phyloP scores from a whole-genome alignment of 1,139 yeast genomes.

The Nakaseomyces delphensis region DNA sequence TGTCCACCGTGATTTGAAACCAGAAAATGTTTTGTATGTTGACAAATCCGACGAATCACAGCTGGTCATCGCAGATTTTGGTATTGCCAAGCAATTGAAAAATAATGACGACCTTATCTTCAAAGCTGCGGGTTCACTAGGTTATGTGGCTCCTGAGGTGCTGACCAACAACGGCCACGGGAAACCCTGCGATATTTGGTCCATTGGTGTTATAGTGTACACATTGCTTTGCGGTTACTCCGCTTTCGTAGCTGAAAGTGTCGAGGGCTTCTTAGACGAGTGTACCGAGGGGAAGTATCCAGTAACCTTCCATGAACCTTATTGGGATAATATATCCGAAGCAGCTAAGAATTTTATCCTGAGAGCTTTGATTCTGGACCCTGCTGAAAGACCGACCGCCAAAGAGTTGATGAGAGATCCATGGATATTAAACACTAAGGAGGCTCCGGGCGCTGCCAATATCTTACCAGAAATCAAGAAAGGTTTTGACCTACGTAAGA shows the following conservation, averaged over 20 bases:
- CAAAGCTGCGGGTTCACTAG: conserved; percentile 81
- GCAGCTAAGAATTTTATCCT: conserved; percentile 70
- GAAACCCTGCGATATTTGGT: conserved; percentile 90
- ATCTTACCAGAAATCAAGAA: conserved; percentile 62
- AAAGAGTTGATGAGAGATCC: conserved; percentile 52
- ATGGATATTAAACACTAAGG: conserved; percentile 75
- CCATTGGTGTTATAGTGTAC: conserved; percentile 83
- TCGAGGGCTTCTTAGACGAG: conserved; percentile 70
- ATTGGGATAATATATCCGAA: conserved; percentile 71
- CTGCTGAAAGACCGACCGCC: conserved; percentile 60
- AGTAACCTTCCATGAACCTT: conserved; percentile 75
- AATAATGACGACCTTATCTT: conserved; percentile 54
- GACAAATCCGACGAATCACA: conserved; percentile 44
- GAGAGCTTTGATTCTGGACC: conserved; percentile 56
- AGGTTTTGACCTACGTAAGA: conserved; percentile 77
- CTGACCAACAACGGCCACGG: conserved; percentile 73
- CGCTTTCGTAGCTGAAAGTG: conserved; percentile 81
- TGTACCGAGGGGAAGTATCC: conserved; percentile 54
- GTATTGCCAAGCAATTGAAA: conserved; percentile 70
- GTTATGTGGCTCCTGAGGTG: conserved; percentile 93
- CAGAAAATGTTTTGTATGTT: conserved; percentile 69
- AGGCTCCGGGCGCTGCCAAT: conserved; percentile 52
- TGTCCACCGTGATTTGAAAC: conserved; percentile 87
- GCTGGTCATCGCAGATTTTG: conserved; percentile 83
- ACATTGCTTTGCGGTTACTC: conserved; percentile 88